Evolutionary conservation across 2,329 filamentous ascomycete genomes (phyloP).

Genomic region (Pseudogymnoascus sp.): DNA sequence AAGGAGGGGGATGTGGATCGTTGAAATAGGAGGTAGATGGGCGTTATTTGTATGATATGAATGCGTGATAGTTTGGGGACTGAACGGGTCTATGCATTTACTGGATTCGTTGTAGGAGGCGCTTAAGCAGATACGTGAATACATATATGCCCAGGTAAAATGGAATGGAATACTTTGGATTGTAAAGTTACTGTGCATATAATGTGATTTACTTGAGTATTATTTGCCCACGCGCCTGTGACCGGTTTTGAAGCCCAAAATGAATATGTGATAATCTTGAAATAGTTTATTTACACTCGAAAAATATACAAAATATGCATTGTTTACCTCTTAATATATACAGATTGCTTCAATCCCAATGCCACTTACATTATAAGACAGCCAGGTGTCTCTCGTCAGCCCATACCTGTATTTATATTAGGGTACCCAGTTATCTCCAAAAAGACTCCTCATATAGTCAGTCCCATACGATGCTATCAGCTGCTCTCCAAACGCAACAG

Average conservation of each 20-base stretch:
- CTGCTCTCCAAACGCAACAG: background rate
- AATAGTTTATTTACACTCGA: background rate
- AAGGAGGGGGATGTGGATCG: constrained; percentile 4
- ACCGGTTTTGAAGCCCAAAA: too few relatives aligned
- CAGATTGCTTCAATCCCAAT: background rate
- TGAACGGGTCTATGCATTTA: background rate
- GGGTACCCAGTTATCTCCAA: background rate
- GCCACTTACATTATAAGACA: background rate
- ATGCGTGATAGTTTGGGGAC: background rate
- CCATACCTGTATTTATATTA: background rate
- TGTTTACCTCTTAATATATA: background rate
- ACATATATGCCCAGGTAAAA: background rate
- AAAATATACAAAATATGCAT: background rate
- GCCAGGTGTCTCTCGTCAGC: background rate
- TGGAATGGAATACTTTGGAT: background rate
- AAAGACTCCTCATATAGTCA: background rate
- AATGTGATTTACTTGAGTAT: background rate
- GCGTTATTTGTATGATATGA: constrained; percentile 8
- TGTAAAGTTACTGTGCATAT: background rate
- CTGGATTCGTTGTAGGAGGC: background rate
- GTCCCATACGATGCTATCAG: background rate
- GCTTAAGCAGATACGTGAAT: background rate
- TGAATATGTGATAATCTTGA: background rate
- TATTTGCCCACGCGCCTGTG: background rate
- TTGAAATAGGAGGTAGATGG: constrained; percentile 3